Percentiles rank a stretch among this genome's conserved stretches.
These are phyloP conservation scores for Sporothrix variecibatus DNA, from an alignment of 2,329 filamentous ascomycete species.

Conservation along the genomic window DNA sequence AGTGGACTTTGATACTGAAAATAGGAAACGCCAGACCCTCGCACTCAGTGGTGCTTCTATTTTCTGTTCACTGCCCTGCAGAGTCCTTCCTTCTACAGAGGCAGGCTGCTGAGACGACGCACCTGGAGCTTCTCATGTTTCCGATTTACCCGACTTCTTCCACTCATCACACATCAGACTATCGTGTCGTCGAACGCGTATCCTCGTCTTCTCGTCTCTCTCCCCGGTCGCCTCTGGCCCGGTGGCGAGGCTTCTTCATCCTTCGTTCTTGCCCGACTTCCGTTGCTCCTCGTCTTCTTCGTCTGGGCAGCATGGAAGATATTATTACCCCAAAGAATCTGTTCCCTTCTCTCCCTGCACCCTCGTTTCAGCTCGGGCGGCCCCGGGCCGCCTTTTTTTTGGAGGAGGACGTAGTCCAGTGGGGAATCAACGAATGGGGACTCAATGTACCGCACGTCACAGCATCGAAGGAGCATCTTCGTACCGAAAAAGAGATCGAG, in stretches of 20 bases:
- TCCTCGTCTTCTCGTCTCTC: neutral
- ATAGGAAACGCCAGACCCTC: neutral
- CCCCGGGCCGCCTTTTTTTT: constrained; percentile 20
- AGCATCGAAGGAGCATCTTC: neutral
- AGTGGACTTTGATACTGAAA: neutral
- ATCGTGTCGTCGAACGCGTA: neutral
- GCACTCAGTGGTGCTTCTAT: neutral
- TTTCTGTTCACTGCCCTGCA: neutral
- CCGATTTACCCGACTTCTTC: constrained; percentile 1
- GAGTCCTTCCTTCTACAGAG: neutral
- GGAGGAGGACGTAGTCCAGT: neutral
- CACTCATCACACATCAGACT: neutral
- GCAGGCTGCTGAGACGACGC: neutral
- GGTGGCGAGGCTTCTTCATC: neutral
- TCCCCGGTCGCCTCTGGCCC: neutral
- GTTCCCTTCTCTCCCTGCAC: neutral
- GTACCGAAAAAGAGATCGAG: neutral
- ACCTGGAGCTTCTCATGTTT: neutral
- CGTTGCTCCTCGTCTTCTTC: neutral
- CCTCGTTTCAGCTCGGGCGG: constrained; percentile 25
- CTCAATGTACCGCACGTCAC: neutral
- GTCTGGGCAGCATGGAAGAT: neutral
- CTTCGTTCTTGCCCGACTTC: neutral
- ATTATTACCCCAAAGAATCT: neutral
- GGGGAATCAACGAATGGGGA: neutral